Percentiles rank a stretch among this genome's conserved stretches.
Conservation (phyloP, 2,329 filamentous ascomycete species). For the Karstenula rhodostoma region DNA sequence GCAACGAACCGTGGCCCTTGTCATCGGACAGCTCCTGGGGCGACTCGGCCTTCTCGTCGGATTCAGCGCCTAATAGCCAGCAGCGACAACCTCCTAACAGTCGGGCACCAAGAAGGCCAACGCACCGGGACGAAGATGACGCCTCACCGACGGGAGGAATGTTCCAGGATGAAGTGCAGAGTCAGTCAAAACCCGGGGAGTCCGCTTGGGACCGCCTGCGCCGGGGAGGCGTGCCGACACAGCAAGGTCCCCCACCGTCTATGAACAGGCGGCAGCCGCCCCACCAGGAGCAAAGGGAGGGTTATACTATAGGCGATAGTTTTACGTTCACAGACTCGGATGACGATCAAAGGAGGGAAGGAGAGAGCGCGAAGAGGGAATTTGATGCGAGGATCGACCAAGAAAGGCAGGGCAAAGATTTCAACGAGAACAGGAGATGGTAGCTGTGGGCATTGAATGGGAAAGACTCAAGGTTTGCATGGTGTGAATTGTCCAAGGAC, state of each 20-base stretch:
- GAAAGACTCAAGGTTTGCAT: not conserved
- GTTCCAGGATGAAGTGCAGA: conserved; percentile 42
- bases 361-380: conserved; percentile 57
- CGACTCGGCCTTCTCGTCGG: conserved; percentile 40
- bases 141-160: conserved; percentile 49
- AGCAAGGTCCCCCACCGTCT: conserved; percentile 22
- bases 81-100: conserved; percentile 10
- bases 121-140: conserved; percentile 47
- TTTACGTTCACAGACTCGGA: conserved; percentile 55
- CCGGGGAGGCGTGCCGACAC: conserved; percentile 36
- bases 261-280: conserved; percentile 25
- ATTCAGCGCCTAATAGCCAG: conserved; percentile 22
- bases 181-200: conserved; percentile 36
- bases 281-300: conserved; percentile 37
- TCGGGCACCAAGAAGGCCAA: conserved; percentile 26
- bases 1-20: conserved; percentile 38
- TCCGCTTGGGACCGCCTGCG: conserved; percentile 57
- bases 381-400: conserved; percentile 60
- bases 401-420: conserved; percentile 58
- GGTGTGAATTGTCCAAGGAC: not conserved
- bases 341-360: conserved; percentile 54
- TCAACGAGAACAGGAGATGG: conserved; percentile 46
- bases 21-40: conserved; percentile 16
- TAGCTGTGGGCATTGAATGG: conserved; percentile 12
- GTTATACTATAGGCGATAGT: conserved; percentile 50